Percentiles rank a stretch among this genome's conserved stretches.
Conservation (phyloP, 2,329 filamentous ascomycete species). For the Ophiostoma himal-ulmi region DNA sequence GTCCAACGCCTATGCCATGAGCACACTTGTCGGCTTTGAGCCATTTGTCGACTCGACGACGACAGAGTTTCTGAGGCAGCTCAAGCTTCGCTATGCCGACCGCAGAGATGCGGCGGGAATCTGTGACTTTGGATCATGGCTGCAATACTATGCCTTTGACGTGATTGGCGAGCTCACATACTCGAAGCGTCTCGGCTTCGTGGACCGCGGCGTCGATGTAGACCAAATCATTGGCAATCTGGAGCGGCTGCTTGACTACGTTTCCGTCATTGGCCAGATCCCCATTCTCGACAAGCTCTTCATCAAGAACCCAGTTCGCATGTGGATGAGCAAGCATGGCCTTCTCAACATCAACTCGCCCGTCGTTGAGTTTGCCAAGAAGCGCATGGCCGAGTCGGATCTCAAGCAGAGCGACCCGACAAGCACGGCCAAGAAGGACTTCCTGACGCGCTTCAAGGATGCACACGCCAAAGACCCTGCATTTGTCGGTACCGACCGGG, state of each 20-base stretch:
- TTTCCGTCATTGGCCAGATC: background rate
- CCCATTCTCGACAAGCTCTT: background rate
- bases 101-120: background rate
- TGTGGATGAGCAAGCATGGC: background rate
- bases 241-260: background rate
- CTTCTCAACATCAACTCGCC: background rate
- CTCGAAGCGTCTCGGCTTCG: background rate
- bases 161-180: slow-evolving; percentile 14
- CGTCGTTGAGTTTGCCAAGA: slow-evolving; percentile 1
- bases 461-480: background rate
- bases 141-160: slow-evolving; percentile 15
- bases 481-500: background rate
- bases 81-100: slow-evolving; percentile 17
- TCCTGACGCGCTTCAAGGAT: background rate
- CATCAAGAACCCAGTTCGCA: background rate
- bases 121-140: background rate
- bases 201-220: background rate
- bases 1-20: slow-evolving; percentile 27
- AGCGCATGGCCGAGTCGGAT: background rate
- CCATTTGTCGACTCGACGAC: slow-evolving; percentile 26
- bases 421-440: background rate
- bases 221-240: background rate
- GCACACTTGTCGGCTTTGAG: slow-evolving; percentile 27
- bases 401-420: too few species aligned
- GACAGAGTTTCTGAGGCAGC: slow-evolving; percentile 28